Percentiles rank a stretch among this genome's conserved stretches.
Conservation (phyloP, 2,329 filamentous ascomycete species). For the Hymenoscyphus fraxineus region DNA sequence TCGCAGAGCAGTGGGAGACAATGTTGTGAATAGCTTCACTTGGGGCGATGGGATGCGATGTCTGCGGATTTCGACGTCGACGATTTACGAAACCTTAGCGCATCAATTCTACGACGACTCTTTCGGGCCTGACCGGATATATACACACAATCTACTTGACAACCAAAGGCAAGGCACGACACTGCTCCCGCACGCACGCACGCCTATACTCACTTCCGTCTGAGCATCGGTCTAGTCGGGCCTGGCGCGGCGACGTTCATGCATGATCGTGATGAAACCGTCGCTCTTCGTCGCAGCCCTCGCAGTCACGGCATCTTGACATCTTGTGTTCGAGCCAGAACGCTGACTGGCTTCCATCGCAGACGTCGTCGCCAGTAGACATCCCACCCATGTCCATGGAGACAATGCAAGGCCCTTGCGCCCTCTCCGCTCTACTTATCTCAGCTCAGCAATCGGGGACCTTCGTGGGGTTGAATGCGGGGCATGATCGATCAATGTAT, state of each 20-base stretch:
- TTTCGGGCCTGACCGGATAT: too few relatives aligned
- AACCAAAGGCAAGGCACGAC: neutral
- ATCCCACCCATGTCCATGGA: neutral
- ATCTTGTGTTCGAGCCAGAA: neutral
- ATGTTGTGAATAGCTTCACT: neutral
- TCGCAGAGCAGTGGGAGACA: neutral
- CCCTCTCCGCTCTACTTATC: neutral
- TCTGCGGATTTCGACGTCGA: neutral
- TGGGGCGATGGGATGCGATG: neutral
- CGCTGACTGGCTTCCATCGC: neutral
- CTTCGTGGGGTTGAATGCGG: neutral
- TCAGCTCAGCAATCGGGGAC: neutral
- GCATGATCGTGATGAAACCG: slow-evolving; percentile 5
- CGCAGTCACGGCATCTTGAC: neutral
- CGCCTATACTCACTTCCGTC: too few relatives aligned
- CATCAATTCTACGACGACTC: neutral
- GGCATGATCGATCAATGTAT: neutral
- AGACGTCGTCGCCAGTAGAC: neutral
- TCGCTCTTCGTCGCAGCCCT: neutral
- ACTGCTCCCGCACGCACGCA: too few relatives aligned
- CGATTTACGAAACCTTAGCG: neutral
- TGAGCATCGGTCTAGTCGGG: too few relatives aligned
- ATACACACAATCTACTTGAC: neutral
- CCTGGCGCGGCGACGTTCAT: neutral
- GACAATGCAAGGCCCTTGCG: neutral